Evolutionary conservation across 2,329 filamentous ascomycete species (phyloP).

Genomic region (Ramularia collo-cygni): DNA sequence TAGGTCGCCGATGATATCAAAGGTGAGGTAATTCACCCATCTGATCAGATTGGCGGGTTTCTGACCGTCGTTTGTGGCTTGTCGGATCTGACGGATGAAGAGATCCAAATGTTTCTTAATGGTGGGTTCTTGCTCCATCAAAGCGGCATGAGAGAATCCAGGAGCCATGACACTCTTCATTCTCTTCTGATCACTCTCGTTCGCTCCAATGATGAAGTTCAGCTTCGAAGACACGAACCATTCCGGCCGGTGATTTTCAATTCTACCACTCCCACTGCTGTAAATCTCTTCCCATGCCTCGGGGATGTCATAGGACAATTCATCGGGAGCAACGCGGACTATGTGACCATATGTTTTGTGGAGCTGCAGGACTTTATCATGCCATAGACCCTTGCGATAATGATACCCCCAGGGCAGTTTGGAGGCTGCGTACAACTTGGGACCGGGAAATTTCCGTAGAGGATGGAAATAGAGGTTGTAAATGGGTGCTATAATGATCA

Average conservation of each 20-base stretch:
- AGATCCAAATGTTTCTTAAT: conserved; percentile 32
- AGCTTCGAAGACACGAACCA: neutral
- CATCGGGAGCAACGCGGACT: conserved; percentile 42
- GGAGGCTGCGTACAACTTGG: conserved; percentile 21
- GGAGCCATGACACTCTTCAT: neutral
- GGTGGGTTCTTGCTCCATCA: conserved; percentile 32
- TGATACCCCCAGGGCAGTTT: conserved; percentile 11
- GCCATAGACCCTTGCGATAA: neutral
- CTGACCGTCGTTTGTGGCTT: conserved; percentile 6
- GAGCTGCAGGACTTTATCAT: conserved; percentile 13
- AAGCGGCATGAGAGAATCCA: conserved; percentile 33
- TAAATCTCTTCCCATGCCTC: conserved; percentile 40
- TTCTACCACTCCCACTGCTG: conserved; percentile 9
- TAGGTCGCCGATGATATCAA: conserved; percentile 7
- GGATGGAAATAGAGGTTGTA: conserved; percentile 40
- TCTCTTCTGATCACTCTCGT: neutral
- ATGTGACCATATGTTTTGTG: conserved; percentile 37
- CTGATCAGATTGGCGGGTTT: conserved; percentile 11
- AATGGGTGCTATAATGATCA: too few relatives aligned
- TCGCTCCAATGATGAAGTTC: neutral
- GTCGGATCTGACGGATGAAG: conserved; percentile 25
- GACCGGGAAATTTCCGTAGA: conserved; percentile 36
- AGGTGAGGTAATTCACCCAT: conserved; percentile 7
- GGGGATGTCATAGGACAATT: conserved; percentile 38
- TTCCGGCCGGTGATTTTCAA: neutral